Evolutionary conservation across 306 rosid species (phyloP), one percentile per base, ranked within the genome.

Genomic region (Lathyrus tuberosus): DNA sequence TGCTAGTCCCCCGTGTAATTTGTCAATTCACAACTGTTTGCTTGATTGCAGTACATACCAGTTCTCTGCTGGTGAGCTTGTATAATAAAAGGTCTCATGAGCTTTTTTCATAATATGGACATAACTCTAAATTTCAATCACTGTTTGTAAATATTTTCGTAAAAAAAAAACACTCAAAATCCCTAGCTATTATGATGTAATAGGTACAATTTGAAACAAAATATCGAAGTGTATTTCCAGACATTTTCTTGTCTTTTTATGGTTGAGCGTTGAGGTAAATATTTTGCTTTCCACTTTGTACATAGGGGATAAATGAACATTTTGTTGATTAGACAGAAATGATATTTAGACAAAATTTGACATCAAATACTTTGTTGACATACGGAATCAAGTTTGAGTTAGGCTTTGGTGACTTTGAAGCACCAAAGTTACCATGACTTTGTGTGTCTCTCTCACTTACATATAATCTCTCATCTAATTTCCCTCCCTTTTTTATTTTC

Each of bases 1-100:
- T 41, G 20, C 17, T 12, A 14, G 53, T 4, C 51, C 61, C 42
- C 35, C 43, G 3, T 43, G 20, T 63, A 53, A 76, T 60, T 16
- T 72, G 38, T 72, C 30, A 44, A 60, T 31, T 12, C 67, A 71
- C 9, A 43, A 51, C 42, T 18, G 61, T 37, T 75, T 59, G 69
- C 37, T 18, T 54, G 58, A 40, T 41, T 65, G 66, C 24, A 26
- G 26, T 17, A 30, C 57, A 57, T 10, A 42, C 14, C 33, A 26
- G 37, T 33, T 33, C 20, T 15, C 56, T 46, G 35, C 26, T 37
- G 54, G 41, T 13, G 33, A 8, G 57, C 65, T 22, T 40, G 69
- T 37, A 49, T 35, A 69, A 62, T 60, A n/a, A 76, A 37, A 58
- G 42, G 58, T 37, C 44, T 6, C 13, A 12, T 66, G 31, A 33